A percentile compares a stretch with the other conserved stretches of the same genome.
These are phyloP conservation scores for Wakefieldia striispora DNA, from an alignment of 768 basidiomycete species.

Conservation along the genomic window DNA sequence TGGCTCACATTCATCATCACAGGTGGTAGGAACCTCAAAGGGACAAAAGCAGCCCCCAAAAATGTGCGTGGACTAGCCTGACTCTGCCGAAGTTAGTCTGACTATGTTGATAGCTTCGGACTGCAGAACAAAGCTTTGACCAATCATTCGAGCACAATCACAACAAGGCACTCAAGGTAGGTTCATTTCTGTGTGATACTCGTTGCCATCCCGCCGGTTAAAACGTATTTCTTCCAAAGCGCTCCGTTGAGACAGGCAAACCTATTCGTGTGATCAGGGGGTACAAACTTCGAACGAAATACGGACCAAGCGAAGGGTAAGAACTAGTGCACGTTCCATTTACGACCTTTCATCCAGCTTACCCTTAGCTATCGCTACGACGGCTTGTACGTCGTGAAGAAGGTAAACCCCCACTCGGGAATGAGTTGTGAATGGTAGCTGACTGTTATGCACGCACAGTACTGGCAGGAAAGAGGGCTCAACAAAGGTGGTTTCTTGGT, in stretches of 20 bases:
- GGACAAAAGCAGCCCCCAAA: conserved; percentile 78
- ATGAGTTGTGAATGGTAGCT: not conserved
- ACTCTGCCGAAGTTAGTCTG: not conserved
- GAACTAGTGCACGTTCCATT: conserved; percentile 2
- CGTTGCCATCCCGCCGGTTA: not conserved
- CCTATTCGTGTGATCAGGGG: conserved; percentile 89
- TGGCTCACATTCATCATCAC: conserved; percentile 1
- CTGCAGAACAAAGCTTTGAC: conserved; percentile 82
- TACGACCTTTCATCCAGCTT: not conserved
- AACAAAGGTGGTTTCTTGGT: conserved; percentile 70
- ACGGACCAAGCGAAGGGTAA: conserved; percentile 78
- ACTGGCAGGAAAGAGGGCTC: conserved; percentile 72
- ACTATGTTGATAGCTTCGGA: conserved; percentile 62
- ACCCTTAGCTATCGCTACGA: conserved; percentile 79
- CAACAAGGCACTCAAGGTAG: conserved; percentile 68
- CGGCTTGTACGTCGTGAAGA: conserved; percentile 79
- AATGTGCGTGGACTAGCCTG: conserved; percentile 51
- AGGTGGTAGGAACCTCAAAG: conserved; percentile 86
- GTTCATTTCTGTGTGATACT: not conserved
- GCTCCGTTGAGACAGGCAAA: conserved; percentile 74
- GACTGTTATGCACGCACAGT: conserved; percentile 35
- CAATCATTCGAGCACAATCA: conserved; percentile 74
- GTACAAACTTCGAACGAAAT: conserved; percentile 59
- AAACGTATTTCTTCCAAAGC: conserved; percentile 37
- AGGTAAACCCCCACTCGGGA: conserved; percentile 37